Evolutionary conservation across 306 rosid species (phyloP).

Genomic region (Quercus aquifolioides): DNA sequence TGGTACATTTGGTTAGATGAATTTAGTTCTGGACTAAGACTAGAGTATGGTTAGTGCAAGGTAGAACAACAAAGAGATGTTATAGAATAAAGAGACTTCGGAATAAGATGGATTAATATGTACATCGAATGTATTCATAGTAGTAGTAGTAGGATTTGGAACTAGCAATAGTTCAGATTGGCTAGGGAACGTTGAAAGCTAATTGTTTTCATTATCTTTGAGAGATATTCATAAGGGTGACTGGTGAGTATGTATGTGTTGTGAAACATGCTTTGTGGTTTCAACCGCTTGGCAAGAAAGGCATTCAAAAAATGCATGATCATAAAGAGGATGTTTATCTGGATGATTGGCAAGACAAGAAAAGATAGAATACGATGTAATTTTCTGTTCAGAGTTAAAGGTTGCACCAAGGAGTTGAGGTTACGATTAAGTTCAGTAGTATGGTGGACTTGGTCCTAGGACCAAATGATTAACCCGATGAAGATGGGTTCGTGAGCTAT

Average conservation of each 20-base stretch:
- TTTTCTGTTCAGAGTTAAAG: background rate
- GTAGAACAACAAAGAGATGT: background rate
- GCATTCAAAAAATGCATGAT: background rate
- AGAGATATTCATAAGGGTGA: background rate
- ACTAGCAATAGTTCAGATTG: background rate
- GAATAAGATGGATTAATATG: background rate
- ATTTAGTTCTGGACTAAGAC: background rate
- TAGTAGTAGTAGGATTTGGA: background rate
- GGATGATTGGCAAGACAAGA: background rate
- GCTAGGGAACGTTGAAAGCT: background rate
- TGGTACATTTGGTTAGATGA: background rate
- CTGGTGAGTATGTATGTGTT: background rate
- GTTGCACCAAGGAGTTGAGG: background rate
- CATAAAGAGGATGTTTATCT: background rate
- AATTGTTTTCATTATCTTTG: background rate
- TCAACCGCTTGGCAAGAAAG: background rate
- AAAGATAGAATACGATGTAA: background rate
- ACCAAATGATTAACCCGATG: background rate
- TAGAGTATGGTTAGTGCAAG: background rate
- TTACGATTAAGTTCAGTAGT: background rate
- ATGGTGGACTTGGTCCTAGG: background rate
- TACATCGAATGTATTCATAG: background rate
- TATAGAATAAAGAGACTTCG: background rate
- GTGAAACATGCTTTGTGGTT: background rate
- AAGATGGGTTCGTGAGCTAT: background rate